Evolutionary conservation across 2,329 filamentous ascomycete species (phyloP).

Genomic region (Pestalotiopsis sp.): DNA sequence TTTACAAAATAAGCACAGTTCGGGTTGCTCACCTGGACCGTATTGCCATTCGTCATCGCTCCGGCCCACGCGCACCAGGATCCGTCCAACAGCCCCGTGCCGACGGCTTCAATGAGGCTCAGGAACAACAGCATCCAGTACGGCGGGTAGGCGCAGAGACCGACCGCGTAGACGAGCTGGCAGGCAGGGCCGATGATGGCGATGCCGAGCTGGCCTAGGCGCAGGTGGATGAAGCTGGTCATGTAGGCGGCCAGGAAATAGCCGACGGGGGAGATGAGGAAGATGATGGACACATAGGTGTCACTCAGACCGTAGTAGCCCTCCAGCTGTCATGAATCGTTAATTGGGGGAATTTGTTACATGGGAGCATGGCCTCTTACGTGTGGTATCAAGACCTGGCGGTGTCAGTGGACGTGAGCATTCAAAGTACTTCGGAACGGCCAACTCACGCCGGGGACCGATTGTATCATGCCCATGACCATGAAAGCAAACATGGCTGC

Average conservation of each 20-base stretch:
- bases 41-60: constrained; percentile 27
- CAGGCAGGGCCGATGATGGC: constrained; percentile 38
- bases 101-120: constrained; percentile 33
- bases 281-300: constrained; percentile 42
- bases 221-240: constrained; percentile 38
- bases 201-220: constrained; percentile 39
- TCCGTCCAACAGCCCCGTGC: constrained; percentile 41
- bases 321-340: constrained; percentile 26
- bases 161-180: constrained; percentile 32
- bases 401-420: background rate
- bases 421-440: too few relatives aligned
- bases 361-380: background rate
- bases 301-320: constrained; percentile 41
- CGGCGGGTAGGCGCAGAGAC: constrained; percentile 27
- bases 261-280: constrained; percentile 41
- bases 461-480: constrained; percentile 5
- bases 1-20: background rate
- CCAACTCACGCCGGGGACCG: background rate
- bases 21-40: background rate
- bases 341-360: background rate
- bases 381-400: constrained; percentile 5
- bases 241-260: constrained; percentile 41
- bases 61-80: constrained; percentile 47
- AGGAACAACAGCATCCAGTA: constrained; percentile 33
- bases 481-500: constrained; percentile 8